A percentile compares a stretch with the other conserved stretches of the same genome.
These are phyloP conservation scores for Colletotrichum gloeosporioides DNA, from an alignment of 2,329 filamentous ascomycete species.

Conservation along the genomic window DNA sequence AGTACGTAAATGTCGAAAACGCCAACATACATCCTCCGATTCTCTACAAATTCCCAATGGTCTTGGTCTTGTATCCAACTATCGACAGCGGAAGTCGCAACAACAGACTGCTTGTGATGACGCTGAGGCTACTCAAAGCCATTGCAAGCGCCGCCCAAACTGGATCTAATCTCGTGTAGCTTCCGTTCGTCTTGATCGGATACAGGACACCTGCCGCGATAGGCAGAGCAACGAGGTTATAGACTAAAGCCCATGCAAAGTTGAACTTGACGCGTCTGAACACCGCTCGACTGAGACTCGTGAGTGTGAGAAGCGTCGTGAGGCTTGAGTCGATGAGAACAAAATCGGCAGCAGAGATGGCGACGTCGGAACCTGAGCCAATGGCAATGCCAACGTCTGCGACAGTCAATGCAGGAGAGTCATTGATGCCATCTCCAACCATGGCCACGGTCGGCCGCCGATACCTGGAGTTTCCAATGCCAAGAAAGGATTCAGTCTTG, in stretches of 20 bases:
- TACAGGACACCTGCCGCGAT: slow-evolving; percentile 83
- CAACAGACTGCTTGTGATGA: slow-evolving; percentile 81
- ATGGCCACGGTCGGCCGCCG: slow-evolving; percentile 70
- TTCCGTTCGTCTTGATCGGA: slow-evolving; percentile 49
- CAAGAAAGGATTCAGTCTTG: not conserved
- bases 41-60: not conserved
- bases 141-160: slow-evolving; percentile 92
- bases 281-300: slow-evolving; percentile 73
- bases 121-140: slow-evolving; percentile 90
- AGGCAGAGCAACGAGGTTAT: slow-evolving; percentile 80
- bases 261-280: slow-evolving; percentile 84
- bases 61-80: not conserved
- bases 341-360: slow-evolving; percentile 81
- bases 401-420: slow-evolving; percentile 81
- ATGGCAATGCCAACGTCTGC: slow-evolving; percentile 88
- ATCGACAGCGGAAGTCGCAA: slow-evolving; percentile 52
- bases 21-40: not conserved
- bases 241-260: slow-evolving; percentile 84
- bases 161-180: slow-evolving; percentile 72
- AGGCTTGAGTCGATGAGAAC: slow-evolving; percentile 79
- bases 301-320: slow-evolving; percentile 73
- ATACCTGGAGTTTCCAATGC: slow-evolving; percentile 28
- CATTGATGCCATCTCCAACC: slow-evolving; percentile 90
- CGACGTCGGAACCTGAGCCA: slow-evolving; percentile 83
- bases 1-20: not conserved